Percentiles rank a stretch among this genome's conserved stretches.
phyloP scores from a whole-genome alignment of 768 basidiomycete species.

The Collybia sordida region DNA sequence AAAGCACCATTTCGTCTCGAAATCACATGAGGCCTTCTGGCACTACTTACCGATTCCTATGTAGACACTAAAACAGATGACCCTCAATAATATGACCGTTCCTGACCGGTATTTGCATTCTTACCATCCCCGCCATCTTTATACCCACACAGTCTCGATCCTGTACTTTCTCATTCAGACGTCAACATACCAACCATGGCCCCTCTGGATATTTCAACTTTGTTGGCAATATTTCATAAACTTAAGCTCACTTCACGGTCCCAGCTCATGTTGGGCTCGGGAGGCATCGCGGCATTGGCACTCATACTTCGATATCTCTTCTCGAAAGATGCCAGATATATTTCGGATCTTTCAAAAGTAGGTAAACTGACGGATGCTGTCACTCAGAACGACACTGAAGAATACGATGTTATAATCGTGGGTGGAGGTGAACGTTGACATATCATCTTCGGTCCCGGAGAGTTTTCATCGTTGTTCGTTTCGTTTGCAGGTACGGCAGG shows the following conservation, averaged over 20 bases:
- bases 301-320: slow-evolving; percentile 22
- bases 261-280: slow-evolving; percentile 14
- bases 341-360: slow-evolving; percentile 22
- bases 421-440: slow-evolving; percentile 43
- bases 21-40: no score
- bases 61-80: no score
- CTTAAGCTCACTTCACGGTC: slow-evolving; percentile 8
- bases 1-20: no score
- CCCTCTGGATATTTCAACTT: neutral
- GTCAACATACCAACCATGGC: no score
- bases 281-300: slow-evolving; percentile 19
- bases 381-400: slow-evolving; percentile 8
- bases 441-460: neutral
- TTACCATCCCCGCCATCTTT: no score
- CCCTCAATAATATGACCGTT: no score
- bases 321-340: slow-evolving; percentile 17
- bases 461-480: neutral
- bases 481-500: slow-evolving; percentile 50
- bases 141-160: no score
- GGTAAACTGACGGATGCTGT: slow-evolving; percentile 13
- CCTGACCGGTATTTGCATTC: no score
- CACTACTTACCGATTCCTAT: no score
- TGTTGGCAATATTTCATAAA: slow-evolving; percentile 7
- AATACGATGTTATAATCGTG: slow-evolving; percentile 52
- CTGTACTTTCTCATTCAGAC: no score